phyloP scores from a whole-genome alignment of 495 filamentous ascomycete species.

The Neurospora sp. region DNA sequence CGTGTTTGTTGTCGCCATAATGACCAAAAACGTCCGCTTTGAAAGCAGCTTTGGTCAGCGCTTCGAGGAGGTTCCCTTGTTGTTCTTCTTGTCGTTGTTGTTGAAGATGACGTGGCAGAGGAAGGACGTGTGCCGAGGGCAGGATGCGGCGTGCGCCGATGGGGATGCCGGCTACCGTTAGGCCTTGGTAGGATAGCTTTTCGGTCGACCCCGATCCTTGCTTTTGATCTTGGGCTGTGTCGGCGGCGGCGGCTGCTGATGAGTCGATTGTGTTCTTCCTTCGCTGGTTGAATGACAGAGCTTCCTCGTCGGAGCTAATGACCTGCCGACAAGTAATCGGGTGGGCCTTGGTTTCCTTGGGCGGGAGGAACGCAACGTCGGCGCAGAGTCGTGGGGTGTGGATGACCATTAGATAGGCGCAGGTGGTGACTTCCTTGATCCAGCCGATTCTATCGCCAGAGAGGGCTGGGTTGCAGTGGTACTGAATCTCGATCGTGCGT shows the following conservation, averaged over 20 bases:
- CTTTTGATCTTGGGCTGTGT: constrained; percentile 30
- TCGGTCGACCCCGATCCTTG: constrained; percentile 16
- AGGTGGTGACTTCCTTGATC: constrained; percentile 93
- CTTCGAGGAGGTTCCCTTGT: not conserved
- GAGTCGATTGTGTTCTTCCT: constrained; percentile 18
- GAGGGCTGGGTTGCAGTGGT: constrained; percentile 77
- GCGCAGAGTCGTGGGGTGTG: constrained; percentile 89
- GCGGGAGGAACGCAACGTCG: constrained; percentile 85
- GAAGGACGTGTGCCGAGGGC: not conserved
- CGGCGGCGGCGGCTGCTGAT: constrained; percentile 17
- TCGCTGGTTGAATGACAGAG: constrained; percentile 43
- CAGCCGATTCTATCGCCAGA: constrained; percentile 75
- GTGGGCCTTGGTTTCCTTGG: constrained; percentile 69
- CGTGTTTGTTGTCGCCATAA: not conserved
- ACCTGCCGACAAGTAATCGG: constrained; percentile 69
- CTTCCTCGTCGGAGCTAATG: constrained; percentile 44
- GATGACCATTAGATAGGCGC: constrained; percentile 89
- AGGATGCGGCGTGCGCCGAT: constrained; percentile 22
- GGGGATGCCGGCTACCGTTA: constrained; percentile 20
- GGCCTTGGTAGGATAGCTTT: constrained; percentile 9
- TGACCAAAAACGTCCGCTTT: not conserved
- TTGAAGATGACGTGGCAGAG: not conserved
- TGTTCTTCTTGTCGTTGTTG: not conserved
- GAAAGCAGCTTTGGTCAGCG: not conserved
- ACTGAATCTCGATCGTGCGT: constrained; percentile 80